These are phyloP conservation scores for Abelmoschus esculentus DNA, from an alignment of 345 rosid species.

Conservation along the genomic window DNA sequence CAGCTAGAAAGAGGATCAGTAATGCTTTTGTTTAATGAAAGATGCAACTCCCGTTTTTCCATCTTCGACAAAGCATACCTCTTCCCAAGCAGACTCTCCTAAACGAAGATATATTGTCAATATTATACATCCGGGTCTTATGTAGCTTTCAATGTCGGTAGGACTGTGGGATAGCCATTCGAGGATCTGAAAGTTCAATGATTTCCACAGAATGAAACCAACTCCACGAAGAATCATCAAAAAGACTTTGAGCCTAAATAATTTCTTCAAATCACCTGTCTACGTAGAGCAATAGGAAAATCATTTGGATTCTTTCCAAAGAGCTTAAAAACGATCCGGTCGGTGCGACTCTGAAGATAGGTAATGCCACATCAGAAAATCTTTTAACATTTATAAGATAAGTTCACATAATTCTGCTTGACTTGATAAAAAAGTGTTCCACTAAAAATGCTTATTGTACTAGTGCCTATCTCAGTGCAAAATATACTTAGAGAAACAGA, in stretches of 20 bases:
- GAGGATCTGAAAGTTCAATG: constrained; percentile 59
- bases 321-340: constrained; percentile 79
- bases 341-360: constrained; percentile 78
- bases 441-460: background rate
- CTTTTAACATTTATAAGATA: background rate
- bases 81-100: constrained; percentile 82
- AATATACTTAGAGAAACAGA: background rate
- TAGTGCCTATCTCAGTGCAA: background rate
- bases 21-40: background rate
- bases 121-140: constrained; percentile 89
- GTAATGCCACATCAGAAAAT: background rate
- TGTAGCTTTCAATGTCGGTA: constrained; percentile 97
- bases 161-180: constrained; percentile 95
- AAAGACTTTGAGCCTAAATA: background rate
- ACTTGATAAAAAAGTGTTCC: background rate
- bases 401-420: background rate
- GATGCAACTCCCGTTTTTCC: background rate
- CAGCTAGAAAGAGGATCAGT: background rate
- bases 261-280: constrained; percentile 46
- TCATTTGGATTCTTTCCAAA: constrained; percentile 96
- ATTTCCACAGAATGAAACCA: constrained; percentile 13
- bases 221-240: background rate
- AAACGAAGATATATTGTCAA: constrained; percentile 82
- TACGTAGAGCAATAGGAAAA: constrained; percentile 72
- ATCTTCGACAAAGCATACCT: constrained; percentile 42